Base-by-base conservation (phyloP, 2,329 filamentous ascomycete genomes). In the Plenodomus tracheiphilus region DNA sequence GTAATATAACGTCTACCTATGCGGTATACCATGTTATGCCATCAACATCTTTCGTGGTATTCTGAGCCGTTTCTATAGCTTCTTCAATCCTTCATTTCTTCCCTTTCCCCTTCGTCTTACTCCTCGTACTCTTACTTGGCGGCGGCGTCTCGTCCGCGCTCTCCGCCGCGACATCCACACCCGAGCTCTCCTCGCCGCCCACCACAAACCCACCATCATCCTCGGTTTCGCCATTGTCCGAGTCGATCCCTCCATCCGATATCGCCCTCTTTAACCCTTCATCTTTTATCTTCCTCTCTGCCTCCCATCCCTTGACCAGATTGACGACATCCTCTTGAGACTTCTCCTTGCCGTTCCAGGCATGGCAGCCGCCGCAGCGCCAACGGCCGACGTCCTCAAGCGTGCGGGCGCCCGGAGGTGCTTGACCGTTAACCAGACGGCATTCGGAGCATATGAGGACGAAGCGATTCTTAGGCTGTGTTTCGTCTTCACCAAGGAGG, bases 401-500 rank as follows among this genome's bases (percentile, higher is more conserved):
- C 0, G 80, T 83, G 59, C 85, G 87, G 0, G 88, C 86, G 1
- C 94, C 94, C 0, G 94, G 93, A 1, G 94, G 92, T 3, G 94
- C 94, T 69, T 97, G 94, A 0, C 95, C 94, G 68, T 99, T 99
- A 40, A 99, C 92, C 1, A 97, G 81, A 22, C 90, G 82, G 70
- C 94, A 99, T 34, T 82, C 79, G 25, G 78, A 73, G 74, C 94
- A 99, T 46, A 99, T 90, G 56, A 99, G 78, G 7, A 86, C 93
- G 49, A 96, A 84, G 16, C 94, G 85, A 72, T 97, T 97, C 76
- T 91, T 95, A 2, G 93, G 84, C 11, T 89, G 85, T 4, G 89
- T 95, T 74, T 99, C 94, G 65, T 99, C 94, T 67, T 99, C 94
- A 41, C 94, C 94, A 0, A 99, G 81, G 20, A 99, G 83, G 0